Percentiles rank a stretch among this genome's conserved stretches.
These are phyloP conservation scores for Penicillium turbatum DNA, from an alignment of 495 filamentous ascomycete genomes.

Conservation along the genomic window DNA sequence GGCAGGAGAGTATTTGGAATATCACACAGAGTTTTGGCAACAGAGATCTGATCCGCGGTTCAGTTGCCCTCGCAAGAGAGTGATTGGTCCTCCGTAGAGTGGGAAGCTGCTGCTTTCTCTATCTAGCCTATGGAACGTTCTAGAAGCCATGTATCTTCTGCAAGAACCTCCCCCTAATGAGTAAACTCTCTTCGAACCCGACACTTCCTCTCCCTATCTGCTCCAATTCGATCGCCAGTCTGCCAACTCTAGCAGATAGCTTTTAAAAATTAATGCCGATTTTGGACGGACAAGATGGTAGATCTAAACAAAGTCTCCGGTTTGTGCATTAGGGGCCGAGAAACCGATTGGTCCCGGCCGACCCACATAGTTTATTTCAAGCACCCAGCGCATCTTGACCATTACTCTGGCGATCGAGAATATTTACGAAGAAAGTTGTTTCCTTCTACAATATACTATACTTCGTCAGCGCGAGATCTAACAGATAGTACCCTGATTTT, in stretches of 20 bases:
- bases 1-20: slow-evolving; percentile 1
- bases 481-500: background rate
- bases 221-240: too few species aligned
- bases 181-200: background rate
- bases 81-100: too few species aligned
- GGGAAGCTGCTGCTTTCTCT: too few species aligned
- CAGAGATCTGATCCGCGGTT: background rate
- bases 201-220: background rate
- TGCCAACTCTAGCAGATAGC: background rate
- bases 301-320: slow-evolving; percentile 1
- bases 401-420: background rate
- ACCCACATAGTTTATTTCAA: background rate
- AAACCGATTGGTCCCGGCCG: background rate
- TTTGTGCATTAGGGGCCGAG: background rate
- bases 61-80: too few species aligned
- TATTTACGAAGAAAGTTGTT: background rate
- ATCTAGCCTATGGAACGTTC: too few species aligned
- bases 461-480: background rate
- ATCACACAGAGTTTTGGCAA: background rate
- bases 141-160: too few species aligned
- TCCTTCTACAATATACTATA: background rate
- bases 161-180: background rate
- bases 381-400: background rate
- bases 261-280: slow-evolving; percentile 1
- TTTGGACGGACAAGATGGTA: background rate